These are phyloP conservation scores for Leishmania amazonensis DNA, from an alignment of 208 protist genomes.

Conservation along the genomic window DNA sequence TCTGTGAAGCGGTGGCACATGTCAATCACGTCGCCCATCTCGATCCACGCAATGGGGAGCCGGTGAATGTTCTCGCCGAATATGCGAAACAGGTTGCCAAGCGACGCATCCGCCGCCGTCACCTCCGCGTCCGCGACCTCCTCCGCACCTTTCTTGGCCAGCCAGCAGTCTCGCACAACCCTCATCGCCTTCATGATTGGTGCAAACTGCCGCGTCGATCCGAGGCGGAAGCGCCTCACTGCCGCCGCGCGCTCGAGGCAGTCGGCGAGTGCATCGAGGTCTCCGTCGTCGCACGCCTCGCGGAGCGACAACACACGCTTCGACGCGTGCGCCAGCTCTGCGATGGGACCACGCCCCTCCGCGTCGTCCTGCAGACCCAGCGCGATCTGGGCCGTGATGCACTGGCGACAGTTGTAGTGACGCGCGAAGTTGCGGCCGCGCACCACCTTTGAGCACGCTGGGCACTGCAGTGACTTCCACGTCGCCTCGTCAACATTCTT, in stretches of 20 bases:
- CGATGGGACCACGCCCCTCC: slow-evolving; percentile 74
- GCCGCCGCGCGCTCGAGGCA: slow-evolving; percentile 51
- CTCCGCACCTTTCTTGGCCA: slow-evolving; percentile 63
- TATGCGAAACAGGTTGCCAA: slow-evolving; percentile 75
- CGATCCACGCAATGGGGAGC: slow-evolving; percentile 91
- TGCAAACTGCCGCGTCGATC: slow-evolving; percentile 73
- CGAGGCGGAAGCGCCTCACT: slow-evolving; percentile 79
- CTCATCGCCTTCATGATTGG: slow-evolving; percentile 86
- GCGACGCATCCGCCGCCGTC: slow-evolving; percentile 52
- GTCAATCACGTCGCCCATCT: slow-evolving; percentile 91
- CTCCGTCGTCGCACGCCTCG: slow-evolving; percentile 71
- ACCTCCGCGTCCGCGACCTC: slow-evolving; percentile 63
- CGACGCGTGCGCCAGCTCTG: slow-evolving; percentile 71
- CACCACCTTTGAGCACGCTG: slow-evolving; percentile 82
- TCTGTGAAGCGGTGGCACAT: slow-evolving; percentile 87
- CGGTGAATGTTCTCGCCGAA: slow-evolving; percentile 85
- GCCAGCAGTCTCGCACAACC: slow-evolving; percentile 79
- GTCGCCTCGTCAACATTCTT: slow-evolving; percentile 52
- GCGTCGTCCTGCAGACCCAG: slow-evolving; percentile 76
- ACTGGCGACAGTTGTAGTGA: slow-evolving; percentile 80
- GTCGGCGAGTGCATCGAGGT: slow-evolving; percentile 79
- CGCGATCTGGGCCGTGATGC: slow-evolving; percentile 88
- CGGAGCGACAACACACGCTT: slow-evolving; percentile 70
- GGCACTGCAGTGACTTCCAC: slow-evolving; percentile 85
- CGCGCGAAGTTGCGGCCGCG: slow-evolving; percentile 86